These are phyloP conservation scores for Chlamydomonas schloesseri DNA, from an alignment of 139 green algal species.

Conservation along the genomic window DNA sequence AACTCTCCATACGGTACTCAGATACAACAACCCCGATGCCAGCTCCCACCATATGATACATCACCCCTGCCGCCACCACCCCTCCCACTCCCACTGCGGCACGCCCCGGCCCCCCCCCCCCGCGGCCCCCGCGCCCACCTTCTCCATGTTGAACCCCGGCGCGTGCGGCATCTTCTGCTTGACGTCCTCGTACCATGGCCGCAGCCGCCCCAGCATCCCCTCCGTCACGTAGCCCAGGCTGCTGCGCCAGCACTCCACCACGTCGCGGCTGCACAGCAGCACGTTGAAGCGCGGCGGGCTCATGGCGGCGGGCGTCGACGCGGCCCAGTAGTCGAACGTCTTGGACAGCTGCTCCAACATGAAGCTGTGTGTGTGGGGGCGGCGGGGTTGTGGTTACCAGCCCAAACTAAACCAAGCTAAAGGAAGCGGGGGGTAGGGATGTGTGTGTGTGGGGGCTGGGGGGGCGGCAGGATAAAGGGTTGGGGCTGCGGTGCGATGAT, in stretches of 20 bases:
- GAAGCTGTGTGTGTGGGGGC: constrained; percentile 37
- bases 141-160: constrained; percentile 42
- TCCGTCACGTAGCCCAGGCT: constrained; percentile 27
- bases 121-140: not conserved
- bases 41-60: too few relatives aligned
- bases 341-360: constrained; percentile 54
- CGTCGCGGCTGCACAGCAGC: constrained; percentile 32
- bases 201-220: constrained; percentile 10
- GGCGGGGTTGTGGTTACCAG: too few relatives aligned
- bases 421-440: too few relatives aligned
- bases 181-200: constrained; percentile 39
- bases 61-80: too few relatives aligned
- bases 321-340: constrained; percentile 36
- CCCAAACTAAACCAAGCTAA: too few relatives aligned
- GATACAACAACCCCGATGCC: too few relatives aligned
- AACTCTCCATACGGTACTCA: too few relatives aligned
- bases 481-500: too few relatives aligned
- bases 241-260: constrained; percentile 39
- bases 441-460: too few relatives aligned
- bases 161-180: constrained; percentile 35
- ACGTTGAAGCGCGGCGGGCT: constrained; percentile 33
- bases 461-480: too few relatives aligned
- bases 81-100: too few relatives aligned
- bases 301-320: not conserved
- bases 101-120: too few relatives aligned